A percentile compares a stretch with the other conserved stretches of the same genome.
Evolutionary conservation across 768 basidiomycete genomes (phyloP).

Genomic region (Suillus tomentosus): DNA sequence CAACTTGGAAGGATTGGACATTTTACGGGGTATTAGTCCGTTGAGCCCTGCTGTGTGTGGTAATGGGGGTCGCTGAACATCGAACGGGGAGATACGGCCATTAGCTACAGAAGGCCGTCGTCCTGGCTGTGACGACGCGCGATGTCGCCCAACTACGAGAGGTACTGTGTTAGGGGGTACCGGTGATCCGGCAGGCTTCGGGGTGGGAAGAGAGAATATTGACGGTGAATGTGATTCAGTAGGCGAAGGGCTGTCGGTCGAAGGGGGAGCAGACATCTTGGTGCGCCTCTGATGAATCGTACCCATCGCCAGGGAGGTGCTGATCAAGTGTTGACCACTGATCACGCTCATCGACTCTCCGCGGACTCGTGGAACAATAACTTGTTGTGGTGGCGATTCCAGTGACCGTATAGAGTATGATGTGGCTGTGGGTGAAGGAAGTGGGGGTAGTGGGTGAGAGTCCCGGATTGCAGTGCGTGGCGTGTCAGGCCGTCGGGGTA

Average conservation of each 20-base stretch:
- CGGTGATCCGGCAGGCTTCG: slow-evolving; percentile 39
- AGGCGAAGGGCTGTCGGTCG: slow-evolving; percentile 37
- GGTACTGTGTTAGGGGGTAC: slow-evolving; percentile 41
- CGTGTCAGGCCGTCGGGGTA: slow-evolving; percentile 41
- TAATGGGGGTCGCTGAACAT: slow-evolving; percentile 51
- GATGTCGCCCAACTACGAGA: slow-evolving; percentile 46
- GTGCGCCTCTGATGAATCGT: slow-evolving; percentile 69
- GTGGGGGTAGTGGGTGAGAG: slow-evolving; percentile 67
- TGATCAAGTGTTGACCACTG: slow-evolving; percentile 50
- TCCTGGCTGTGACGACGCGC: slow-evolving; percentile 80
- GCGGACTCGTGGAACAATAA: slow-evolving; percentile 52
- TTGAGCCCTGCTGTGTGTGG: slow-evolving; percentile 45
- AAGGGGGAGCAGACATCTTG: slow-evolving; percentile 64
- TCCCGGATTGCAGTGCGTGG: slow-evolving; percentile 48
- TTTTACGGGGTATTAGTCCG: slow-evolving; percentile 48
- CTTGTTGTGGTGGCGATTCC: slow-evolving; percentile 51
- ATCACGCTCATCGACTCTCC: slow-evolving; percentile 48
- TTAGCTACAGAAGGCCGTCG: slow-evolving; percentile 62
- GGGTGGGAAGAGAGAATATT: slow-evolving; percentile 33
- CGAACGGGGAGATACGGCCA: slow-evolving; percentile 54
- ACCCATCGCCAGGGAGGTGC: slow-evolving; percentile 58
- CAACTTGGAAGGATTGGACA: slow-evolving; percentile 61
- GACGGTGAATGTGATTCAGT: slow-evolving; percentile 41
- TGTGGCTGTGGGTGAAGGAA: slow-evolving; percentile 51
- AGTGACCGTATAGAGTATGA: slow-evolving; percentile 38